These are phyloP conservation scores for Paxillus rubicundulus DNA, from an alignment of 768 basidiomycete genomes.

Conservation along the genomic window DNA sequence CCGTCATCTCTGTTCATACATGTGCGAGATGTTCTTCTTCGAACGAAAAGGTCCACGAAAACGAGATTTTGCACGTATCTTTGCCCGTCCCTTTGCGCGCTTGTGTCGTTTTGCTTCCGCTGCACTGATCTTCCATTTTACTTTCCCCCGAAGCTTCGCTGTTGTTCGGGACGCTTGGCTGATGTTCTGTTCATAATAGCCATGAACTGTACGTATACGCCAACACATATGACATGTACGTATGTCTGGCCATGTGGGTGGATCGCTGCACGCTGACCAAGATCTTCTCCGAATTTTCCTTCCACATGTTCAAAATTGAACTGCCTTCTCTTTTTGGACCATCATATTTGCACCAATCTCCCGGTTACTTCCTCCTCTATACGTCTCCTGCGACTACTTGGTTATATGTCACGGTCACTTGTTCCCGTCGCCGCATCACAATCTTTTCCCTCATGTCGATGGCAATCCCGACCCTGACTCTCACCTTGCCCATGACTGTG, in stretches of 20 bases:
- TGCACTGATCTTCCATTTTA: too few relatives aligned
- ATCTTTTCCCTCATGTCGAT: background rate
- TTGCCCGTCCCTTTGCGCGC: too few relatives aligned
- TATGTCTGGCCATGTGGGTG: constrained; percentile 1
- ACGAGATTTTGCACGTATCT: too few relatives aligned
- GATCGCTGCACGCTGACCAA: constrained; percentile 3
- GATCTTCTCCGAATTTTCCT: background rate
- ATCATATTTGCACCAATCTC: background rate
- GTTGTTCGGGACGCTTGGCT: background rate
- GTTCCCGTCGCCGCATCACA: background rate
- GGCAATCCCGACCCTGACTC: background rate
- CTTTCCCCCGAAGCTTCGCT: background rate
- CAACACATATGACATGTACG: constrained; percentile 63
- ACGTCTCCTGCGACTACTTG: background rate
- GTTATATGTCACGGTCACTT: background rate
- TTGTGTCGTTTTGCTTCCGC: background rate
- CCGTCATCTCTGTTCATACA: background rate
- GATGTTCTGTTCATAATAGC: constrained; percentile 32
- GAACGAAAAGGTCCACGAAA: too few relatives aligned
- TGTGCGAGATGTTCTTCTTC: background rate
- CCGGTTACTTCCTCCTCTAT: background rate
- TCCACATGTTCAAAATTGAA: background rate
- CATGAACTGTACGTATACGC: constrained; percentile 82
- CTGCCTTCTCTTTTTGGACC: background rate
- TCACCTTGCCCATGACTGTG: background rate